Base-by-base conservation (phyloP, 345 rosid genomes). In the Microthlaspi erraticum region DNA sequence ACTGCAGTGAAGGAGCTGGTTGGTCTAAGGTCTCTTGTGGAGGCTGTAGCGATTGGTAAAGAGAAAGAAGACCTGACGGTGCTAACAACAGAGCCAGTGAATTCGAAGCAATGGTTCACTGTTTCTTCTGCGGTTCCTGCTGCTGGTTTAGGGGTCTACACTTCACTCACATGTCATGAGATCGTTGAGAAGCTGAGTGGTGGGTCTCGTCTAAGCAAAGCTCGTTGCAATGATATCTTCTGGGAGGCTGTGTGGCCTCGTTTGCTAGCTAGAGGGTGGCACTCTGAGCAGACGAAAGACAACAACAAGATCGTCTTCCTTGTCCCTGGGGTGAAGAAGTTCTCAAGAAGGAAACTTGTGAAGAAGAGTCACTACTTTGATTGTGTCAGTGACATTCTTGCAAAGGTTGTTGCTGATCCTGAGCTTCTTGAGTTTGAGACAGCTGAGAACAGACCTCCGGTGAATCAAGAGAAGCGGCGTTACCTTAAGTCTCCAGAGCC, bases 241-340 rank as follows among this genome's bases (percentile, higher is more conserved):
- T 86, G 91, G 91, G 95, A 86, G 64, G 90, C 90, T 56, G 88
- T 86, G 71, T 88, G 95, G 95, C 91, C 95, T 0, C 89, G 87
- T 54, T 78, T 88, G 72, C 80, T 88, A 5, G 89, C 85, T 3
- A 76, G 80, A 77, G 92, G 95, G 62, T 88, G 95, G 95, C 81
- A 67, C 70, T 88, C 91, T 9, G 91, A 88, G 76, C 86, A 85
- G 73, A 81, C 87, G 0, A 80, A 77, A 50, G 61, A 85, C 75
- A 84, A 76, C 34, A 77, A 79, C 16, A 43, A 55, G 73, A 67
- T 88, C 3, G 91, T 85, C 49, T 88, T 83, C 66, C 82, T 88
- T 10, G 29, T 82, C 42, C 91, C 91, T 26, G 92, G 90, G 32
- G 74, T 88, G 8, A 81, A 81, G 46, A 88, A 83, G 70, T 88